A percentile compares a stretch with the other conserved stretches of the same genome.
Conservation (phyloP, 331 rosid genomes). For the Malus hybrid region DNA sequence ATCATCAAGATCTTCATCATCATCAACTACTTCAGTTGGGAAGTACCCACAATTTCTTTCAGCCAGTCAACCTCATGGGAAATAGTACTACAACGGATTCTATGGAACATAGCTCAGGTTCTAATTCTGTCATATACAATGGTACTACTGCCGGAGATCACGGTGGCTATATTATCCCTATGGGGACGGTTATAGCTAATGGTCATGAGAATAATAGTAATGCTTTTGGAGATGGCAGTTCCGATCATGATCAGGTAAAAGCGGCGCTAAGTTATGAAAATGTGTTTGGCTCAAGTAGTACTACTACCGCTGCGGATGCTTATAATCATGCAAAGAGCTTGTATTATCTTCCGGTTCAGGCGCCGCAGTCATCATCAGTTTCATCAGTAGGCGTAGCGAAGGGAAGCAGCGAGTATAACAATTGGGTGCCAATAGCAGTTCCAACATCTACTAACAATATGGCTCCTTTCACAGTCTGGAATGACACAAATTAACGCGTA, state of each 20-base stretch:
- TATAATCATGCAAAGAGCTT: slow-evolving; percentile 35
- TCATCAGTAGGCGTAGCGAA: slow-evolving; percentile 10
- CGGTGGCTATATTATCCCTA: slow-evolving; percentile 35
- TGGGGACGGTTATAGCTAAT: slow-evolving; percentile 21
- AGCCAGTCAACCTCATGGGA: slow-evolving; percentile 26
- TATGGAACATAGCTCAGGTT: slow-evolving; percentile 49
- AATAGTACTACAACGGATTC: slow-evolving; percentile 29
- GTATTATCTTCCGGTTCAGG: background rate
- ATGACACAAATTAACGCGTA: slow-evolving; percentile 15
- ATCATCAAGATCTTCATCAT: slow-evolving; percentile 25
- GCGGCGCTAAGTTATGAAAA: slow-evolving; percentile 21
- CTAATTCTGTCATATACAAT: slow-evolving; percentile 25
- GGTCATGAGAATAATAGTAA: background rate
- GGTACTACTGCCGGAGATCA: slow-evolving; percentile 2
- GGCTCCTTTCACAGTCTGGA: slow-evolving; percentile 60
- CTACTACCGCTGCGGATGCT: background rate
- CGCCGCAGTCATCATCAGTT: background rate
- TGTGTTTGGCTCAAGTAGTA: slow-evolving; percentile 13
- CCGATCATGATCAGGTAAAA: background rate
- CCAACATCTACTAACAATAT: slow-evolving; percentile 23
- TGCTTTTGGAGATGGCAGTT: slow-evolving; percentile 3
- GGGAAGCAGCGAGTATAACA: slow-evolving; percentile 22
- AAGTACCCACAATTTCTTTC: slow-evolving; percentile 57
- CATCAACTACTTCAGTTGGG: slow-evolving; percentile 35
- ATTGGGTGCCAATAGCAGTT: slow-evolving; percentile 68